Conservation (phyloP, 2,329 filamentous ascomycete genomes). For the Rugonectria rugulosa region DNA sequence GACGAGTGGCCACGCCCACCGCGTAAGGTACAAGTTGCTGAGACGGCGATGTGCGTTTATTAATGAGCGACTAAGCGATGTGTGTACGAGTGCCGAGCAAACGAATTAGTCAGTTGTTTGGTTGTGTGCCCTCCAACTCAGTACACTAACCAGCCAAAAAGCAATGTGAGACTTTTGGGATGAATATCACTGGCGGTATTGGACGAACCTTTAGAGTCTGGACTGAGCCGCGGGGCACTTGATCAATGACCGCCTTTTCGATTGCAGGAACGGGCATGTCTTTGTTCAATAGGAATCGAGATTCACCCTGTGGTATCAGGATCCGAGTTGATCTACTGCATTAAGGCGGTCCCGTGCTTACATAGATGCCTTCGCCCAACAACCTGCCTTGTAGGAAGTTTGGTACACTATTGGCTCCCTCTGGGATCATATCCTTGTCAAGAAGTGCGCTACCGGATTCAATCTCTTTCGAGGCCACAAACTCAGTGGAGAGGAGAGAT, state of each 20-base stretch:
- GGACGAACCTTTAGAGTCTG: neutral
- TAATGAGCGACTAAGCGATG: no score
- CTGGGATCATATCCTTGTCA: neutral
- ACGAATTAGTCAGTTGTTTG: no score
- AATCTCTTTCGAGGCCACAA: constrained; percentile 1
- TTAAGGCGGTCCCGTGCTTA: constrained; percentile 1
- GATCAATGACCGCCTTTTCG: constrained; percentile 7
- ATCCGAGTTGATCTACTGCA: constrained; percentile 6
- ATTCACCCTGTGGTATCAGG: constrained; percentile 7
- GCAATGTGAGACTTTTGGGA: constrained; percentile 14
- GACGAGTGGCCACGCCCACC: no score
- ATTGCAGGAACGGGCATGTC: constrained; percentile 4
- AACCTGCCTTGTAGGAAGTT: neutral
- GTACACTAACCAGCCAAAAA: constrained; percentile 18
- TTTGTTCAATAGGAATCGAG: constrained; percentile 1
- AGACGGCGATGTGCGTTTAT: no score
- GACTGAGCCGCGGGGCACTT: neutral
- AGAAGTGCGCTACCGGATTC: neutral
- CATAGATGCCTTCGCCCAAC: neutral
- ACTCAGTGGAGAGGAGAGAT: constrained; percentile 5
- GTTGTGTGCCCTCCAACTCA: no score
- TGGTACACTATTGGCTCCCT: constrained; percentile 13
- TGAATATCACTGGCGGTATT: neutral
- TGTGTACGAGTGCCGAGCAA: no score
- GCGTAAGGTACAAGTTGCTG: no score